A percentile compares a stretch with the other conserved stretches of the same genome.
Evolutionary conservation across 2,329 filamentous ascomycete genomes (phyloP).

Genomic region (Zasmidium cellare): DNA sequence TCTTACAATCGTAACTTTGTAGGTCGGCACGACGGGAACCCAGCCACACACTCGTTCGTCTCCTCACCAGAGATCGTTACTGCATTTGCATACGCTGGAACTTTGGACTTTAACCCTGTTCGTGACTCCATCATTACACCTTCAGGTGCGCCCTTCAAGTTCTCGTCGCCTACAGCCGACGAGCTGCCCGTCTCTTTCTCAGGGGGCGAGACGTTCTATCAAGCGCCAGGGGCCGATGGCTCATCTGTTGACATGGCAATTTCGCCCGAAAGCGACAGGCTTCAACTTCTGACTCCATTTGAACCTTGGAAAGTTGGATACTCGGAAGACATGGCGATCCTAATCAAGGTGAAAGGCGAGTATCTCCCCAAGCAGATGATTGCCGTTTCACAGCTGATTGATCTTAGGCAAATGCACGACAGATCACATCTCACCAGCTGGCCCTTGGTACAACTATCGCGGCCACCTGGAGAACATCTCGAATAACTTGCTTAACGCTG

Average conservation of each 20-base stretch:
- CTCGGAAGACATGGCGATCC: slow-evolving; percentile 76
- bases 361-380: no score
- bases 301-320: slow-evolving; percentile 82
- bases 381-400: no score
- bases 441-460: slow-evolving; percentile 98
- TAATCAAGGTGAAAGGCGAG: slow-evolving; percentile 96
- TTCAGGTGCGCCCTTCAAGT: slow-evolving; percentile 93
- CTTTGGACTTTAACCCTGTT: slow-evolving; percentile 89
- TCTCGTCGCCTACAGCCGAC: slow-evolving; percentile 75
- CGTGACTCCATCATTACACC: slow-evolving; percentile 90
- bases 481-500: slow-evolving; percentile 99
- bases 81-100: slow-evolving; percentile 79
- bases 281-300: slow-evolving; percentile 94
- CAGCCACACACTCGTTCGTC: slow-evolving; percentile 90
- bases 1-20: slow-evolving; percentile 99
- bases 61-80: slow-evolving; percentile 88
- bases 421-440: slow-evolving; percentile 60
- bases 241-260: slow-evolving; percentile 73
- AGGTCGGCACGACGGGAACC: slow-evolving; percentile 94
- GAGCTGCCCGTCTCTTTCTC: slow-evolving; percentile 86
- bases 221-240: slow-evolving; percentile 85
- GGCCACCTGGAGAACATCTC: slow-evolving; percentile 99
- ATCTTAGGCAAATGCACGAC: slow-evolving; percentile 66
- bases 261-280: slow-evolving; percentile 84
- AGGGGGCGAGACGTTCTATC: slow-evolving; percentile 74